Base-by-base conservation (phyloP, 768 basidiomycete genomes). In the Fomitopsis serialis region DNA sequence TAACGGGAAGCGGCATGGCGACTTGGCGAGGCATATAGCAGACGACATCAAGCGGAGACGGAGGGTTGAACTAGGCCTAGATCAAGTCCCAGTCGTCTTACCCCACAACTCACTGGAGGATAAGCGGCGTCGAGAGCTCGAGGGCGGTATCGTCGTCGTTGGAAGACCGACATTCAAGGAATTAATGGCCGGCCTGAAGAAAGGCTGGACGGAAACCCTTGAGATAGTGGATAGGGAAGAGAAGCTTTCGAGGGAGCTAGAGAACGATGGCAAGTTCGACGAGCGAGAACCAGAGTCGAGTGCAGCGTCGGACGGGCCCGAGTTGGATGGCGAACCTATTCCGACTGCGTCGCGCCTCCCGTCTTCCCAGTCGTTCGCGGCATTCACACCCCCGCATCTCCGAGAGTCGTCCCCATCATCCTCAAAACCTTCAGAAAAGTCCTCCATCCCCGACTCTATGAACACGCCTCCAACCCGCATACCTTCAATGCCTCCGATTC, bases 141-240 rank as follows among this genome's bases (percentile, higher is more conserved):
- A 84, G n/a, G 94, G 94, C 12, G 96, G 95, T 1, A 77, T 84
- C 37, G 77, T 97, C 53, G 73, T 99, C 53, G 68, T 99, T 27
- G 97, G 97, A 3, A 81, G 97, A 47, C 83, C 89, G 34, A 89
- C 92, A 0, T 79, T 96, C 70, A 99, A 98, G 72, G 97, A 99
- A 72, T 98, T 90, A 68, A 82, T 98, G 81, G 78, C 84, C 51
- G 97, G 96, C 2, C 65, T 98, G 40, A 81, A 78, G 64, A 76
- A 79, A 50, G 97, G 97, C 2, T 99, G 91, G 89, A 82, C 85
- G 19, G 84, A 84, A 25, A 75, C 81, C 1, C 67, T 92, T 29
- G 78, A 85, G 45, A 78, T 79, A 48, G 72, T 86, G 50, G 88
- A 91, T 64, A 70, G 73, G 34, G 92, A 95, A 54, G 86, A 92